Base-by-base conservation (phyloP, 495 filamentous ascomycete species). In the Penicillium lagena region DNA sequence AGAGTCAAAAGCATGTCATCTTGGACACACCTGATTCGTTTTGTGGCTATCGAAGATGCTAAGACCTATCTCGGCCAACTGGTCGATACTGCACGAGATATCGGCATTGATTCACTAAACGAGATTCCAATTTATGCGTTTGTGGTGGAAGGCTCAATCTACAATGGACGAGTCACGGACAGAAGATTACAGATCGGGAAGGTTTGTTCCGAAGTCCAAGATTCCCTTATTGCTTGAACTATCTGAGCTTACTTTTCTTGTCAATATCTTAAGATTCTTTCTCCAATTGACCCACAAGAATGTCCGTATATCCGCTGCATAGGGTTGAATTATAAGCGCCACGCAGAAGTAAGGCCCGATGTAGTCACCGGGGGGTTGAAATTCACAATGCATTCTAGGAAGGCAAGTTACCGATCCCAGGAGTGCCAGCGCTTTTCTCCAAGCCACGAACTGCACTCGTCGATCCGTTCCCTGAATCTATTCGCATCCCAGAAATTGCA, bases 371-470 rank as follows among this genome's bases (percentile, higher is more conserved):
- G 17, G 17, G 17, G 17, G 17, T 17, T 17, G 17, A 17, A 17
- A 17, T 17, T 17, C 17, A 17, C 17, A 17, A 17, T 17, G 17
- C 17, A 4, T 81, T 85, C 5, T 74, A 75, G 50, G 85, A 88
- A 75, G 70, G 77, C 33, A 77, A 72, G 11, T 78, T 87, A 72
- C 73, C 81, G 1, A 68, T 87, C 42, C 85, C 85, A 1, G 71
- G 76, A 50, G 81, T 75, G 34, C 85, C 85, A 2, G 70, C 85
- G 13, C 54, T 89, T 29, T 89, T 88, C 59, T 82, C 82, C 60
- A 89, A 89, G 60, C 85, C 85, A 11, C 51, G 66, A 12, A 86
- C 84, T 7, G 71, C 82, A 9, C 66, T 86, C 10, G 55, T 72
- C 2, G 80, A 81, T 6, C 83, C 83, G 2, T 71, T 64, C 27